phyloP scores from a whole-genome alignment of 164 flowering plant genomes.

The Taxillus chinensis region DNA sequence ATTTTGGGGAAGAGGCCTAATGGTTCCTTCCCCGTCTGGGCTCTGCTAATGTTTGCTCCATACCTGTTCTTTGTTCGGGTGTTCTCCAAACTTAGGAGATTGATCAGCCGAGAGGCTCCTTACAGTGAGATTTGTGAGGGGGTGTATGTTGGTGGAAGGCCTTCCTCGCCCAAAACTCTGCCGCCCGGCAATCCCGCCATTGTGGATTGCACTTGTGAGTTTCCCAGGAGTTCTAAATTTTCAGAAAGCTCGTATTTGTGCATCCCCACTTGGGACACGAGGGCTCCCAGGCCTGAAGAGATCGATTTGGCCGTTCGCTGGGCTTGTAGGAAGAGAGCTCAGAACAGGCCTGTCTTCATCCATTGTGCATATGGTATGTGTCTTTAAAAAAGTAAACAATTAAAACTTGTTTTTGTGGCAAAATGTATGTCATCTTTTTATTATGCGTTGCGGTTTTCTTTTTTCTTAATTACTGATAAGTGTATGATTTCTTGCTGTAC shows the following conservation, averaged over 20 bases:
- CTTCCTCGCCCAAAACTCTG: conserved; percentile 34
- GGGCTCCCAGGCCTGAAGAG: conserved; percentile 58
- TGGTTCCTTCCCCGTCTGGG: conserved; percentile 72
- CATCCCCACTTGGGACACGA: conserved; percentile 85
- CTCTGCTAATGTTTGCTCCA: conserved; percentile 53
- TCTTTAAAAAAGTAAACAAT: not conserved
- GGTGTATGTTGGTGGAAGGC: conserved; percentile 91
- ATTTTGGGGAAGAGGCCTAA: conserved; percentile 65
- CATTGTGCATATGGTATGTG: conserved; percentile 82
- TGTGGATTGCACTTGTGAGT: conserved; percentile 82
- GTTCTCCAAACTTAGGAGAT: conserved; percentile 41
- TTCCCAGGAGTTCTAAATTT: conserved; percentile 44
- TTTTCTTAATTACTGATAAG: too few relatives aligned
- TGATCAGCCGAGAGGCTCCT: conserved; percentile 44
- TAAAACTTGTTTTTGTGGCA: too few relatives aligned
- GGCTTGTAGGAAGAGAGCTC: conserved; percentile 73
- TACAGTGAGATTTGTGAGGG: conserved; percentile 62
- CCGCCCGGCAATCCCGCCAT: conserved; percentile 81
- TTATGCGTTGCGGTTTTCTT: too few relatives aligned
- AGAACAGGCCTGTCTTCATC: conserved; percentile 48
- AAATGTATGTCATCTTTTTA: too few relatives aligned
- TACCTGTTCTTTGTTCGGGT: conserved; percentile 45
- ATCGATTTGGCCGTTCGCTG: conserved; percentile 79
- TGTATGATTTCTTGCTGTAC: too few relatives aligned
- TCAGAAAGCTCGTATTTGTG: conserved; percentile 46